Evolutionary conservation across 768 basidiomycete genomes (phyloP).

Genomic region (Boletus sp.): DNA sequence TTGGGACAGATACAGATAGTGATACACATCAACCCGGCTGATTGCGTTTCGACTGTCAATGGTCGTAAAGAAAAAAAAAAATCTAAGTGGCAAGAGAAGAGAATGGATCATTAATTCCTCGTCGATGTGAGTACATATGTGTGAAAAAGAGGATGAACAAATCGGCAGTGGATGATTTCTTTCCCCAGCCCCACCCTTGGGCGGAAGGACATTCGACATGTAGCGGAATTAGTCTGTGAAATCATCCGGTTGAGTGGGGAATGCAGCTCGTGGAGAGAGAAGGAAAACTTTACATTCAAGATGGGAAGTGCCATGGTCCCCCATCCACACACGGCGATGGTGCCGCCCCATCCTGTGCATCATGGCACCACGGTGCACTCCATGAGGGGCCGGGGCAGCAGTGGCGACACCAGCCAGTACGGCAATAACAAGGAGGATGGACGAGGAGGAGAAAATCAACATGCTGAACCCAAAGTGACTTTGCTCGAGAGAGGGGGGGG

Average conservation of each 20-base stretch:
- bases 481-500: not conserved
- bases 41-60: not conserved
- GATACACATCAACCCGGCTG: not conserved
- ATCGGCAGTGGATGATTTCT: not conserved
- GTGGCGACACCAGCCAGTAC: not conserved
- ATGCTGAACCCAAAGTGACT: not conserved
- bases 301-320: not conserved
- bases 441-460: not conserved
- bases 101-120: not conserved
- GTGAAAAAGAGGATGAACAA: not conserved
- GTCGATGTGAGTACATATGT: not conserved
- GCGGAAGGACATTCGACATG: not conserved
- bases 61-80: not conserved
- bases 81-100: not conserved
- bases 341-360: not conserved
- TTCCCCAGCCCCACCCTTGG: not conserved
- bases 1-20: not conserved
- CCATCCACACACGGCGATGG: not conserved
- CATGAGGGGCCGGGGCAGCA: constrained; percentile 3
- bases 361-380: not conserved
- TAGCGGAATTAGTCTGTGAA: not conserved
- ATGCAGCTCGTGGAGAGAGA: not conserved
- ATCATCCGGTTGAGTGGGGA: not conserved
- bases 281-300: not conserved
- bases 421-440: constrained; percentile 1